phyloP scores from a whole-genome alignment of 2,329 filamentous ascomycete species.

The Venturiaceae sp. region DNA sequence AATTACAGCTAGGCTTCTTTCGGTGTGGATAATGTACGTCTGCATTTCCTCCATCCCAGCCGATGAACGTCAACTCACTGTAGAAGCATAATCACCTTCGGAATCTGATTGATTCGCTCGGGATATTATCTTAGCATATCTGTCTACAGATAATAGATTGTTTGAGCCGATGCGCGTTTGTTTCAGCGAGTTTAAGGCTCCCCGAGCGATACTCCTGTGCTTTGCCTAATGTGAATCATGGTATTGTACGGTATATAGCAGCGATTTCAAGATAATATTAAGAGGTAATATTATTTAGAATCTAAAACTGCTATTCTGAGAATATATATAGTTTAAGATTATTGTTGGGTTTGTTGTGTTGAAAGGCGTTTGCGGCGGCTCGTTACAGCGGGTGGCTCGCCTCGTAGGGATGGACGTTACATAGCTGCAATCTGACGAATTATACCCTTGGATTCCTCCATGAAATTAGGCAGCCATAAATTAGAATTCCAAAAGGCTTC shows the following conservation, averaged over 20 bases:
- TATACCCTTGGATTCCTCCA: no score
- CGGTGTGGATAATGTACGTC: background rate
- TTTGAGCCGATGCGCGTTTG: no score
- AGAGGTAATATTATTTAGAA: slow-evolving; percentile 1
- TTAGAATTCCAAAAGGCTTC: no score
- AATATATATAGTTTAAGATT: slow-evolving; percentile 2
- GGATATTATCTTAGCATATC: background rate
- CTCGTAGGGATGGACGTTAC: background rate
- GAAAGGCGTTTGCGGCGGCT: slow-evolving; percentile 2
- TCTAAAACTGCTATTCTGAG: slow-evolving; percentile 2
- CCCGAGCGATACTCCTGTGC: background rate
- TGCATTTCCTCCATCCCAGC: background rate
- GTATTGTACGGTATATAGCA: slow-evolving; percentile 3
- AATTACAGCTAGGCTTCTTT: background rate
- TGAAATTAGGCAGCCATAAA: no score
- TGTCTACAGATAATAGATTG: background rate
- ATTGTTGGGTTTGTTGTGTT: slow-evolving; percentile 6
- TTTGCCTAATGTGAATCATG: background rate
- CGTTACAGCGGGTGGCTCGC: background rate
- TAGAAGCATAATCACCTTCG: background rate
- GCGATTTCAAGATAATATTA: slow-evolving; percentile 2
- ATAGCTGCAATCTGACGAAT: no score
- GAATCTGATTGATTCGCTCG: background rate
- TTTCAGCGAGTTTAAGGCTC: background rate
- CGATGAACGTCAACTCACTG: background rate